Evolutionary conservation across 495 filamentous ascomycete species (phyloP), one percentile per base, ranked within the genome.

Genomic region (Penicillium egyptiacum): DNA sequence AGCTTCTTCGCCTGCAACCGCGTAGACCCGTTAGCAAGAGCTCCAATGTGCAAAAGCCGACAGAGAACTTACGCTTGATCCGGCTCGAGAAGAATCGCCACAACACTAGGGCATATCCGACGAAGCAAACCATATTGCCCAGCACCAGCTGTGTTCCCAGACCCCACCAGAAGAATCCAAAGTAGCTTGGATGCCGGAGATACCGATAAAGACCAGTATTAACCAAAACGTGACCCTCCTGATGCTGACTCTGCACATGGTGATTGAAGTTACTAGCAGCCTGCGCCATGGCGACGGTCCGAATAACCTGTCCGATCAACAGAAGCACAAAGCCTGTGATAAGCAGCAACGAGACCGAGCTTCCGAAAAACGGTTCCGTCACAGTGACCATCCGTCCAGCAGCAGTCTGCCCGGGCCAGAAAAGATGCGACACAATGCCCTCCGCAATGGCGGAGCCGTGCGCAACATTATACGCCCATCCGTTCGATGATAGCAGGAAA

Each of bases 101-200:
- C 65, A 98, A 66, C 19, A 93, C 86, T 22, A 83, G 62, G 3
- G 83, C 72, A 79, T 95, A 97, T 23, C 71, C 87, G 20, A 87
- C 59, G 19, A 92, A 82, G 64, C 91, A 93, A 1, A 95, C 63
- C 14, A 79, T 70, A 75, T 98, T 98, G 31, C 93, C 92, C 54
- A 96, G 76, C 26, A 95, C 84, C 52, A 98, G 62, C 78, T 98
- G 94, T 39, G 91, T 96, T 2, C 94, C 94, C n/a, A 98, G 55
- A 0, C 88, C 91, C 92, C 92, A 98, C 88, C 91, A 98, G 68
- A 96, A 98, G 74, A 95, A 98, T 2, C 94, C 94, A 73, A 97
- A 97, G 68, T 98, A 98, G 41, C 85, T 86, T 47, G 94, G 94
- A 71, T 98, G 94, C 6, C 94, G 76, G 46, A 96, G 68, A 31